Evolutionary conservation across 2,329 filamentous ascomycete species (phyloP), one percentile per base, ranked within the genome.

Genomic region (Cordyceps fumosorosea): DNA sequence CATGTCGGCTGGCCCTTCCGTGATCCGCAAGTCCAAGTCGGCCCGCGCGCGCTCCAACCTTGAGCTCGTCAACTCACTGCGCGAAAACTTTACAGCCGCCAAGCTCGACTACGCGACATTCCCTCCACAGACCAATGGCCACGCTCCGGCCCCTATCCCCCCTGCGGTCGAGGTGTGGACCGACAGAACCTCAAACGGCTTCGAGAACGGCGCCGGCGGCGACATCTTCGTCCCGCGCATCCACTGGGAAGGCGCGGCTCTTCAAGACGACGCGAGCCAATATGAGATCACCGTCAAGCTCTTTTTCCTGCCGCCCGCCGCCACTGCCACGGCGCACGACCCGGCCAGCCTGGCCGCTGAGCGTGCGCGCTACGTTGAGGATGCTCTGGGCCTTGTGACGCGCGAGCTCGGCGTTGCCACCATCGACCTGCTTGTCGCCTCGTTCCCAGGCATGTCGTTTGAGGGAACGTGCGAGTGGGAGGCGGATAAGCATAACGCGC

Each of bases 221-320:
- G 81, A 81, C 5, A 81, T 93, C 52, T 93, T 89, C 72, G 84
- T 97, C 47, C 93, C 93, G 53, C 84, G 88, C 47, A 85, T 93
- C 72, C 85, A 91, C 73, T 90, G 89, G 80, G 79, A 84, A 14
- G 77, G 83, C 34, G 85, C 85, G 4, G 89, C 89, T 0, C 79
- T 99, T 52, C 81, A 99, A 71, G 92, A 99, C 72, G 92, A 96
- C 67, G 81, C 89, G 29, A 81, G 84, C 63, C 87, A 92, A 67
- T 99, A 99, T 78, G 92, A 97, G 72, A 92, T 97, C 70, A 97
- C 93, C 0, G 88, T 95, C 64, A 99, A 99, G 77, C 78, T 99
- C 24, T 99, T 99, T 80, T 96, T 95, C 75, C 82, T 98, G 32
- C 89, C 91, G 1, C 84, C 84, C 12, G 16, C 40, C 6, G 40